phyloP scores from a whole-genome alignment of 2,329 filamentous ascomycete species.

The Alternaria ventricosa region DNA sequence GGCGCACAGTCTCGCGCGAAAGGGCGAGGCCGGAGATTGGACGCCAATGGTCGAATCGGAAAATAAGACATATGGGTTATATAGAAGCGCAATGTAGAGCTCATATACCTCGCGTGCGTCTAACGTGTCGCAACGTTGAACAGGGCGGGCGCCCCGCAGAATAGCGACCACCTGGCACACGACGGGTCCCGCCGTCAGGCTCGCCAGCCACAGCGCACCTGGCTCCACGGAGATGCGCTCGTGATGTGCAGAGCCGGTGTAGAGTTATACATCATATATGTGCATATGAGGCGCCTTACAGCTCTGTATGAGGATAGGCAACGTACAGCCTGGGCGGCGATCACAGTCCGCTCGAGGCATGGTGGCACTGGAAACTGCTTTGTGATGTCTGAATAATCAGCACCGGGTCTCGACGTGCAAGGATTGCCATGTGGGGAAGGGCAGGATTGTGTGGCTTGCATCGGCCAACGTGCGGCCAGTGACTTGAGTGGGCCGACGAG shows the following conservation, averaged over 20 bases:
- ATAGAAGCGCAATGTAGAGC: conserved; percentile 8
- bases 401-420: conserved; percentile 16
- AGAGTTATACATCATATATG: background rate
- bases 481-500: background rate
- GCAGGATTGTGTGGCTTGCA: conserved; percentile 7
- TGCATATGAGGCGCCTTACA: background rate
- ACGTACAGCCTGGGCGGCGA: background rate
- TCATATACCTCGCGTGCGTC: conserved; percentile 17
- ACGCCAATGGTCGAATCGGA: conserved; percentile 13
- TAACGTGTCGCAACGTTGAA: background rate
- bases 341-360: background rate
- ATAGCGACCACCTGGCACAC: background rate
- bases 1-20: conserved; percentile 16
- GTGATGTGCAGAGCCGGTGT: conserved; percentile 1
- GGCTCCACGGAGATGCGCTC: background rate
- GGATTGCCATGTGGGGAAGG: conserved; percentile 32
- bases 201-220: background rate
- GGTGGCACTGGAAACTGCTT: conserved; percentile 25
- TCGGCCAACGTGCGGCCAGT: conserved; percentile 19
- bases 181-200: background rate
- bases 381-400: conserved; percentile 44
- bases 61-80: conserved; percentile 8
- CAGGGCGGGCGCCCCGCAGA: conserved; percentile 15
- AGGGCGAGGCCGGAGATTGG: conserved; percentile 18
- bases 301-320: background rate